A percentile compares a stretch with the other conserved stretches of the same genome.
These are phyloP conservation scores for Calocybe gangraenosa DNA, from an alignment of 768 basidiomycete genomes.

Conservation along the genomic window DNA sequence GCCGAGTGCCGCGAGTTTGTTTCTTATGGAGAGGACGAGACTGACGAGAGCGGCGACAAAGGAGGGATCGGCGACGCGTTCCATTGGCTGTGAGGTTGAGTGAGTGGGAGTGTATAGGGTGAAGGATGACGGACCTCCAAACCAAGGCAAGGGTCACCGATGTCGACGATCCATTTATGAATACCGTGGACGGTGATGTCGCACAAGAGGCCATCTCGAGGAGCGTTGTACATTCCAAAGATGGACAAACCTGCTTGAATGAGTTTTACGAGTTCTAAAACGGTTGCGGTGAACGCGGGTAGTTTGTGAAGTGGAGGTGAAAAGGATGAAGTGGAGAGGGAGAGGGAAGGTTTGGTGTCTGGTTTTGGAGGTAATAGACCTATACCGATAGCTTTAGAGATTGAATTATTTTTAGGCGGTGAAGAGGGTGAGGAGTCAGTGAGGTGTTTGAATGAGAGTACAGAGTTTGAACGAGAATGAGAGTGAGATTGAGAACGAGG, in stretches of 20 bases:
- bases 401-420: background rate
- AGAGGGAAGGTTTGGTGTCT: slow-evolving; percentile 9
- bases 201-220: slow-evolving; percentile 67
- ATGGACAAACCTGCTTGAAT: slow-evolving; percentile 68
- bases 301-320: slow-evolving; percentile 32
- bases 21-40: slow-evolving; percentile 61
- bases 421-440: slow-evolving; percentile 15
- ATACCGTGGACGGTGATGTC: slow-evolving; percentile 74
- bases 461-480: slow-evolving; percentile 16
- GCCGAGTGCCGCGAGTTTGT: slow-evolving; percentile 62
- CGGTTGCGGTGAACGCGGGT: slow-evolving; percentile 53
- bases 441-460: slow-evolving; percentile 12
- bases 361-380: slow-evolving; percentile 11
- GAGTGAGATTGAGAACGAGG: slow-evolving; percentile 15
- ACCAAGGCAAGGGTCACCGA: slow-evolving; percentile 58
- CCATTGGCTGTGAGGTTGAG: slow-evolving; percentile 46
- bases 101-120: background rate
- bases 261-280: slow-evolving; percentile 73
- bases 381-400: slow-evolving; percentile 17
- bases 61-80: slow-evolving; percentile 69
- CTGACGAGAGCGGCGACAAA: slow-evolving; percentile 70
- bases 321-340: slow-evolving; percentile 17
- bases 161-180: slow-evolving; percentile 58
- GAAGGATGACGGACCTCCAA: slow-evolving; percentile 46
- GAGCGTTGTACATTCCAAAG: slow-evolving; percentile 54